Evolutionary conservation across 805 yeast genomes (phyloP), one percentile per base, ranked within the genome.

Genomic region (Barnettozyma sucrosica): DNA sequence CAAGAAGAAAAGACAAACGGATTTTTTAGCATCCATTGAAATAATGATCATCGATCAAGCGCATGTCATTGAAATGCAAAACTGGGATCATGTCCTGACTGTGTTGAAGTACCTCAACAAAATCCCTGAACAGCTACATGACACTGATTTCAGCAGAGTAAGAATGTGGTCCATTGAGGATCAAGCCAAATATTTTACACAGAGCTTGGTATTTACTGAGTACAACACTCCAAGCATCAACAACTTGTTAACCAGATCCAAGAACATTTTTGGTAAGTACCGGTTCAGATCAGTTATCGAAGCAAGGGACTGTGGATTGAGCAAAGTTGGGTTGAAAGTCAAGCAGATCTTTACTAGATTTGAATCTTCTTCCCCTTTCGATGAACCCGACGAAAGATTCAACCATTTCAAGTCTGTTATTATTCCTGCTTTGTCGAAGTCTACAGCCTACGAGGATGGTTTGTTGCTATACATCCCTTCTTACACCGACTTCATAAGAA

Each of bases 111-210:
- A 83, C 61, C 55, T 89, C 48, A 89, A 90, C 65, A 70, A 74
- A 47, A 79, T 89, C 41, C 98, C 98, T 6, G 78, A 79, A 52
- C 79, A 83, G 44, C 81, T 85, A 53, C 89, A 81, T 53, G 85
- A 81, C 48, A 85, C 95, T 14, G 99, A 93, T 66, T 93, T 93
- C 65, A 80, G 93, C 48, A 76, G 99, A 55, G 83, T 93, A 34
- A 76, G 97, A 57, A 84, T 86, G 85, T 90, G 96, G 95, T 81
- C 85, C 33, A 82, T 93, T 53, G 90, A 93, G 59, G 95, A 88
- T 52, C 82, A 87, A 55, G 83, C 87, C 13, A 74, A 71, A 52
- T 70, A 71, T 44, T 72, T 92, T 47, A 77, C 97, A 24, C 99
- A 93, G 66, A 79, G 85, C 0, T 65, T 93, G 58, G 71, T 86